Percentiles rank a stretch among this genome's conserved stretches.
Evolutionary conservation across 2,329 filamentous ascomycete genomes (phyloP).

Genomic region (Phoma sp.): DNA sequence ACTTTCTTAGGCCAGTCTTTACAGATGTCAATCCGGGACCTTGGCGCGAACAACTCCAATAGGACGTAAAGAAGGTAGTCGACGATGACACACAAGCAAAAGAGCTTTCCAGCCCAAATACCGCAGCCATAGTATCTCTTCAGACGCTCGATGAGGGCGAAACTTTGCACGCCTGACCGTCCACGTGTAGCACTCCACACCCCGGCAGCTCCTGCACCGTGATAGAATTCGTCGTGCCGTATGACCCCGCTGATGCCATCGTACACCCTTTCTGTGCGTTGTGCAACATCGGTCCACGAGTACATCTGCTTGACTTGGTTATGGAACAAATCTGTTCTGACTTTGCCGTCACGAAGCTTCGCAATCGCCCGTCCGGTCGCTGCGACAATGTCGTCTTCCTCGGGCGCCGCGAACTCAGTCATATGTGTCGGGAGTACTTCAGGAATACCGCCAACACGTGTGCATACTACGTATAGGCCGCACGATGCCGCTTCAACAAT

Average conservation of each 20-base stretch:
- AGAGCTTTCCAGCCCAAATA: slow-evolving; percentile 97
- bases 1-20: slow-evolving; percentile 88
- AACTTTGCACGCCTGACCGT: slow-evolving; percentile 75
- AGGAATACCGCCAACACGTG: slow-evolving; percentile 93
- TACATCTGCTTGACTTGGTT: slow-evolving; percentile 99
- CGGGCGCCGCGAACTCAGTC: slow-evolving; percentile 96
- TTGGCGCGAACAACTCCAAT: slow-evolving; percentile 84
- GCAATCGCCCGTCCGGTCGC: slow-evolving; percentile 90
- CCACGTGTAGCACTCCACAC: slow-evolving; percentile 73
- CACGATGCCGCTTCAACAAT: slow-evolving; percentile 97
- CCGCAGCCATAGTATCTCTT: slow-evolving; percentile 98
- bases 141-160: slow-evolving; percentile 89
- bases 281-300: slow-evolving; percentile 94
- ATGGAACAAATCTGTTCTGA: slow-evolving; percentile 92
- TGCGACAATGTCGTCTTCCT: slow-evolving; percentile 91
- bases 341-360: slow-evolving; percentile 80
- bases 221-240: slow-evolving; percentile 83
- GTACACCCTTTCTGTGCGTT: slow-evolving; percentile 93
- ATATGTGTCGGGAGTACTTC: slow-evolving; percentile 95
- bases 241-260: slow-evolving; percentile 89
- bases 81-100: slow-evolving; percentile 91
- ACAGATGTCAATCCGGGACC: slow-evolving; percentile 85
- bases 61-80: slow-evolving; percentile 92
- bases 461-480: slow-evolving; percentile 95
- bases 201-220: slow-evolving; percentile 73